A percentile compares a stretch with the other conserved stretches of the same genome.
Conservation (phyloP, 371 early-diverging fungal genomes). For the Syncephalastrum monosporum region DNA sequence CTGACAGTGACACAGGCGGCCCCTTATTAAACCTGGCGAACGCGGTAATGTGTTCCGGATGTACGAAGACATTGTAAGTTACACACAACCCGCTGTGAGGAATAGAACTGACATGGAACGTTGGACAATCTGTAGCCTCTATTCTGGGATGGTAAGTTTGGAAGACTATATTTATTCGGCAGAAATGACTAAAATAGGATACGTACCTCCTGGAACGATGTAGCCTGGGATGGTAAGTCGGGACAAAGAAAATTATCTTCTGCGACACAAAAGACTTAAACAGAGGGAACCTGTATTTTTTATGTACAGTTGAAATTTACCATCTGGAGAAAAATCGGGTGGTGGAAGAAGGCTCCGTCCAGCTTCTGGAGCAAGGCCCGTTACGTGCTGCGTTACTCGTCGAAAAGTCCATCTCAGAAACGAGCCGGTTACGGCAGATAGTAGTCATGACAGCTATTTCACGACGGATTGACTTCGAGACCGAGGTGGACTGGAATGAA, state of each 20-base stretch:
- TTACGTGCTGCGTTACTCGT: conserved; percentile 65
- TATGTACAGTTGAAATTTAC: conserved; percentile 38
- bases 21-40: conserved; percentile 66
- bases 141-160: conserved; percentile 81
- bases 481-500: conserved; percentile 91
- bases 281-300: not conserved
- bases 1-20: conserved; percentile 44
- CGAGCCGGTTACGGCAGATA: conserved; percentile 69
- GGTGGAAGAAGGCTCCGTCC: conserved; percentile 43
- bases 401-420: conserved; percentile 61
- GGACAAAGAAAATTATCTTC: not conserved
- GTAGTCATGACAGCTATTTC: conserved; percentile 72
- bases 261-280: no score
- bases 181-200: not conserved
- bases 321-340: conserved; percentile 40
- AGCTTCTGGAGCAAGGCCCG: conserved; percentile 78
- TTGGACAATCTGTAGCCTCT: conserved; percentile 46
- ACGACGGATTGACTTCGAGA: conserved; percentile 84
- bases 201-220: not conserved
- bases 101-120: not conserved
- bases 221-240: conserved; percentile 50
- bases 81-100: no score
- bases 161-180: not conserved
- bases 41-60: conserved; percentile 77
- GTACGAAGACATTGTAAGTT: conserved; percentile 79